A percentile compares a stretch with the other conserved stretches of the same genome.
Conservation (phyloP, 805 yeast genomes). For the Kuraishia cidri region DNA sequence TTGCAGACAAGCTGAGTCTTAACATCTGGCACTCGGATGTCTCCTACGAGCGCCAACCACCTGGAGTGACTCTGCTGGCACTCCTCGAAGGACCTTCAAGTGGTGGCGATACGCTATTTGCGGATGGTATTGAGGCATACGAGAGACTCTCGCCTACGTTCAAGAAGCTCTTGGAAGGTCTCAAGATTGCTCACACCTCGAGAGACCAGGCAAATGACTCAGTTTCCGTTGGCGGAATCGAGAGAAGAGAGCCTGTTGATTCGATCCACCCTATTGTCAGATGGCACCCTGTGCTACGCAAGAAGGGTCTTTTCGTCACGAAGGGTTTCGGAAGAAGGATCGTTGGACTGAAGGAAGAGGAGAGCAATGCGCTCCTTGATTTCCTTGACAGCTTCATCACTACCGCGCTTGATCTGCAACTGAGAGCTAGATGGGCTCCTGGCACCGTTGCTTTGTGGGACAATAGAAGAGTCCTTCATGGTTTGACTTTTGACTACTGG, state of each 20-base stretch:
- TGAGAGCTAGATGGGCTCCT: conserved; percentile 65
- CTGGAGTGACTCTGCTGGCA: conserved; percentile 37
- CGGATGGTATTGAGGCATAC: conserved; percentile 63
- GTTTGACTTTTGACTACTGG: conserved; percentile 67
- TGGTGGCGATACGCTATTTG: conserved; percentile 63
- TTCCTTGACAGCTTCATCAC: conserved; percentile 45
- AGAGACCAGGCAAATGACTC: conserved; percentile 61
- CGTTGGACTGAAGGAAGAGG: conserved; percentile 65
- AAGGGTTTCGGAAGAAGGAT: conserved; percentile 57
- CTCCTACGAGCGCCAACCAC: conserved; percentile 62
- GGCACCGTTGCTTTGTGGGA: conserved; percentile 73
- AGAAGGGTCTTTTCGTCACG: conserved; percentile 49
- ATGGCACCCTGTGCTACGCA: conserved; percentile 62
- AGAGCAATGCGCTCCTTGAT: conserved; percentile 50
- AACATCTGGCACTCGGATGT: conserved; percentile 41
- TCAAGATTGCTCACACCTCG: conserved; percentile 63
- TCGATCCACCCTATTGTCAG: conserved; percentile 65
- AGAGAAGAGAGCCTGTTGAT: conserved; percentile 54
- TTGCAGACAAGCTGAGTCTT: conserved; percentile 21
- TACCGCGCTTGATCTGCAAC: conserved; percentile 49
- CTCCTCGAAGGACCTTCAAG: conserved; percentile 33
- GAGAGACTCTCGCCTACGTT: conserved; percentile 60
- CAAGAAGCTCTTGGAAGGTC: conserved; percentile 46
- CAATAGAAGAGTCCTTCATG: conserved; percentile 61
- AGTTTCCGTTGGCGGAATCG: conserved; percentile 46